phyloP scores from a whole-genome alignment of 164 flowering plant genomes.

The Buxus sempervirens region DNA sequence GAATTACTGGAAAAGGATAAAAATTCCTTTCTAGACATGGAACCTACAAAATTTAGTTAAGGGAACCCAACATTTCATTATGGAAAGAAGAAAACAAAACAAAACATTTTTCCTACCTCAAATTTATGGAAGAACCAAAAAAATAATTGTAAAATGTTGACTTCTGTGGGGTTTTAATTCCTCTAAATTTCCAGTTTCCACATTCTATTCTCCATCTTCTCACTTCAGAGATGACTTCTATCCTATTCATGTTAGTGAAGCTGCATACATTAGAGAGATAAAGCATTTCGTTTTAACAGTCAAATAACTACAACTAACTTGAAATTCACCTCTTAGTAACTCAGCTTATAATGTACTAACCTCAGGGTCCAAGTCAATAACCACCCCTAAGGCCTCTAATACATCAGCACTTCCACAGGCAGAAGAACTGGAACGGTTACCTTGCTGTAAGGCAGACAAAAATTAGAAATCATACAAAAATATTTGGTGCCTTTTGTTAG shows the following conservation, averaged over 20 bases:
- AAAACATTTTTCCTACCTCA: background rate
- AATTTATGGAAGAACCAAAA: background rate
- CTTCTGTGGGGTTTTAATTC: no score
- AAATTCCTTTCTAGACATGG: background rate
- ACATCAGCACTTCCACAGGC: slow-evolving; percentile 99
- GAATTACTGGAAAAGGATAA: background rate
- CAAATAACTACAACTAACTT: background rate
- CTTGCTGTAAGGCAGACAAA: slow-evolving; percentile 61
- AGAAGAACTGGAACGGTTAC: slow-evolving; percentile 90
- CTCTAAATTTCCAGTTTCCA: no score
- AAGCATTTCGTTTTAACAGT: background rate
- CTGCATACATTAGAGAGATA: background rate
- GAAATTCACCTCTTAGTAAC: background rate
- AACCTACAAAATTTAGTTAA: background rate
- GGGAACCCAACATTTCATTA: background rate
- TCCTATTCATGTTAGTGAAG: no score
- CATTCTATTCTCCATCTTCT: background rate
- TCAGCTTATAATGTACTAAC: slow-evolving; percentile 34
- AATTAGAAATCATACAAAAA: slow-evolving; percentile 1
- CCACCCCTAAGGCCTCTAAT: slow-evolving; percentile 73
- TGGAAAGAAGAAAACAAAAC: background rate
- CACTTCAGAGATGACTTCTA: background rate
- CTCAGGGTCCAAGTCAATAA: slow-evolving; percentile 77
- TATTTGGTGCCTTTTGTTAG: background rate
- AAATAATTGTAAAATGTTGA: no score